Evolutionary conservation across 345 rosid genomes (phyloP).

Genomic region (Citrus glauca): DNA sequence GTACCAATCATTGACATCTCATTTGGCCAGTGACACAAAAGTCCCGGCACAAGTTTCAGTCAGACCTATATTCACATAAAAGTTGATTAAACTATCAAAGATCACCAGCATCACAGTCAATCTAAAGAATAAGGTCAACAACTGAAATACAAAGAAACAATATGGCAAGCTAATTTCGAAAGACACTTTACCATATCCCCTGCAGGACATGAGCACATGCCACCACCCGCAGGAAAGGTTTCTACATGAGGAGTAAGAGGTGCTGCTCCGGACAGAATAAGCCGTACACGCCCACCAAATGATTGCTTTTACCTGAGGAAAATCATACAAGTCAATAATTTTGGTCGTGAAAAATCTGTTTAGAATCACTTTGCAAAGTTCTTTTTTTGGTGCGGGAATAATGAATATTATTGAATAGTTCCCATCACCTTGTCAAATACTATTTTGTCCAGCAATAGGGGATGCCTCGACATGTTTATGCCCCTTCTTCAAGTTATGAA

Average conservation of each 20-base stretch:
- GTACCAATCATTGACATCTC: constrained; percentile 77
- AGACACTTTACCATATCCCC: constrained; percentile 85
- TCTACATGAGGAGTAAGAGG: constrained; percentile 88
- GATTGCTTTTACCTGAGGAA: constrained; percentile 81
- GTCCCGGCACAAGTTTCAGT: constrained; percentile 96
- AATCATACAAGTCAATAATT: constrained; percentile 3
- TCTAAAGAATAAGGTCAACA: not conserved
- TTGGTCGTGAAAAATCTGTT: not conserved
- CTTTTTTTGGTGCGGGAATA: not conserved
- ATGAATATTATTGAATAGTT: not conserved
- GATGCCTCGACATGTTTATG: constrained; percentile 61
- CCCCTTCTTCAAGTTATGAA: constrained; percentile 59
- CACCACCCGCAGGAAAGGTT: constrained; percentile 85
- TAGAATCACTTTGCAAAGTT: not conserved
- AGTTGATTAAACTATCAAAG: constrained; percentile 4
- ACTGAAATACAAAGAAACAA: not conserved
- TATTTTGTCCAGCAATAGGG: constrained; percentile 80
- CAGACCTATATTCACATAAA: constrained; percentile 49
- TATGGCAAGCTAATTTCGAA: not conserved
- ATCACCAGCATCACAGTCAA: not conserved
- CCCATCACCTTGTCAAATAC: constrained; percentile 76
- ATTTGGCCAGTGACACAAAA: constrained; percentile 85
- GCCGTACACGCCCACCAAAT: constrained; percentile 86
- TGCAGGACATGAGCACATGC: constrained; percentile 94
- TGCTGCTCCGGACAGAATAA: constrained; percentile 93